phyloP scores from a whole-genome alignment of 2,329 filamentous ascomycete genomes.

The Colletotrichum camelliae region DNA sequence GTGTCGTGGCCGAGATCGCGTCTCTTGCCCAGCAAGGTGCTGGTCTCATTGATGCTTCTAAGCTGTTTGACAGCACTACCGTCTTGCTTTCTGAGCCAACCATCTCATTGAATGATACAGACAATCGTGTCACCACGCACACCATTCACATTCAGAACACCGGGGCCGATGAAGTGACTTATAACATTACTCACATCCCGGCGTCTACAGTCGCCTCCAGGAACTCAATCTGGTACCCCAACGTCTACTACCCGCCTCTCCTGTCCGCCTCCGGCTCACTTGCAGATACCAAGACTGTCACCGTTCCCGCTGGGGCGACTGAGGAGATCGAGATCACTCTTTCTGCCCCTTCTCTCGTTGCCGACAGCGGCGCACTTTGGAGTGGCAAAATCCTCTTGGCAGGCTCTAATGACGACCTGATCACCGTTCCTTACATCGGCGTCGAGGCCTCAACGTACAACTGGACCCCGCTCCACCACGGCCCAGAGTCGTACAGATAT shows the following conservation, averaged over 20 bases:
- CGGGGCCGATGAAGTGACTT: conserved; percentile 5
- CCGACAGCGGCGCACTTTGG: conserved; percentile 25
- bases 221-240: conserved; percentile 12
- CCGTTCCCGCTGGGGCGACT: not conserved
- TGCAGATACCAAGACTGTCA: not conserved
- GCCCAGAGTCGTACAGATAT: conserved; percentile 20
- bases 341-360: not conserved
- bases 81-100: conserved; percentile 19
- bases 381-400: conserved; percentile 26
- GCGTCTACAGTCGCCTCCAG: conserved; percentile 10
- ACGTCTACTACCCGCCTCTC: conserved; percentile 19
- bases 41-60: conserved; percentile 23
- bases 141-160: conserved; percentile 22
- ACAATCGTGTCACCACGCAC: conserved; percentile 20
- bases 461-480: conserved; percentile 23
- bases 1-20: not conserved
- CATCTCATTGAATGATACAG: conserved; percentile 24
- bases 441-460: conserved; percentile 26
- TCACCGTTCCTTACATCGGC: conserved; percentile 25
- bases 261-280: conserved; percentile 5
- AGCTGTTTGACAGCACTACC: conserved; percentile 10
- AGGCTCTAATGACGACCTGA: conserved; percentile 21
- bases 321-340: conserved; percentile 7
- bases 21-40: conserved; percentile 26
- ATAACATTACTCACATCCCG: conserved; percentile 19